Base-by-base conservation (phyloP, 2,329 filamentous ascomycete species). In the Tolypocladium album region DNA sequence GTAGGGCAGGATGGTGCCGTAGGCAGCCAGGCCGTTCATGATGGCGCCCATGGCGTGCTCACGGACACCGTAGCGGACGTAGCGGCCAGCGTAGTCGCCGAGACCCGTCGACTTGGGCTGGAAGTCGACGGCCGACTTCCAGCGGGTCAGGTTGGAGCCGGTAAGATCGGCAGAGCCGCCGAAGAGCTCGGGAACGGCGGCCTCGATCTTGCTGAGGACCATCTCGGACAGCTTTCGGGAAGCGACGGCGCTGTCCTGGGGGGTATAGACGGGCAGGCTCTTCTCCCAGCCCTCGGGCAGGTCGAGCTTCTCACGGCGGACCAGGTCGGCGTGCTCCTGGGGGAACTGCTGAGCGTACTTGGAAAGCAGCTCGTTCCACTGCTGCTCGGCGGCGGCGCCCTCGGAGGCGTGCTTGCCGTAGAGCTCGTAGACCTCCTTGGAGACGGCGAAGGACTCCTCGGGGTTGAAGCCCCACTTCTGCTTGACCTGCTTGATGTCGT, bases 271-370 rank as follows among this genome's bases (percentile, higher is more conserved):
- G 67, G 94, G 94, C 59, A 99, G 86, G 73, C 78, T 82, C 84
- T 94, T 96, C 83, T 97, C 89, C 94, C 94, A 99, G 71, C 92
- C 93, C 76, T 96, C 88, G 64, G 94, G 92, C 53, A 99, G 91
- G 62, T 93, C 87, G 67, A 89, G 87, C 66, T 82, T 83, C 66
- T 92, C 81, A 76, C 93, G 90, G 69, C 94, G 90, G 73, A 79
- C 74, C 64, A 99, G 85, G 73, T 99, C 93, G 61, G 82, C 86
- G 74, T 87, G 84, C 78, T 96, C 88, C 17, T 85, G 79, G 75
- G 88, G 86, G 86, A 89, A 86, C 77, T 90, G 83, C 74, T 86
- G 75, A 68, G 78, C 80, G 79, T 99, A 99, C 80, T 92, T 92
- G 78, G 89, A 83, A 70, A 97, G 85, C 62, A 97, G 84, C 79